Percentiles rank a stretch among this genome's conserved stretches.
These are phyloP conservation scores for Coemansia sp. DNA, from an alignment of 192 early-diverging fungal species.

Conservation along the genomic window DNA sequence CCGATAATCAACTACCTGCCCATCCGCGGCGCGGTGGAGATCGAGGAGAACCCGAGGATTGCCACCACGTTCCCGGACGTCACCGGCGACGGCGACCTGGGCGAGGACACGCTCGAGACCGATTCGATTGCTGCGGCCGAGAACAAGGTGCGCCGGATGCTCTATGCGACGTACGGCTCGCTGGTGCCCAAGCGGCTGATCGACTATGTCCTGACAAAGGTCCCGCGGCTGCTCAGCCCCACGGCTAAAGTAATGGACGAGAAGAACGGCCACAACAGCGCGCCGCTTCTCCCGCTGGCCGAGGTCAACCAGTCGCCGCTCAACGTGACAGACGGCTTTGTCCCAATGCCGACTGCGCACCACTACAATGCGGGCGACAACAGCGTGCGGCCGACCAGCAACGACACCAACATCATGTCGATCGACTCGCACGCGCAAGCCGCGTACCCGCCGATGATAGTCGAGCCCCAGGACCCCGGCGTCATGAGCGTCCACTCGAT, in stretches of 20 bases:
- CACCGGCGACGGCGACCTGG: constrained; percentile 17
- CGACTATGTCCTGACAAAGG: constrained; percentile 37
- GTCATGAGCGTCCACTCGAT: constrained; percentile 33
- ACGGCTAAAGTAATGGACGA: background rate
- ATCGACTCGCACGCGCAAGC: constrained; percentile 17
- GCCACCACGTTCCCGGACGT: constrained; percentile 34
- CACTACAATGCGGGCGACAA: constrained; percentile 21
- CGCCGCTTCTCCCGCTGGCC: background rate
- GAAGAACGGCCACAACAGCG: background rate
- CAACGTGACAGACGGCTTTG: background rate
- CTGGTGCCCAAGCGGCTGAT: constrained; percentile 33
- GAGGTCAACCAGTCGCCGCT: background rate
- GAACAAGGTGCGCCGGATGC: constrained; percentile 13
- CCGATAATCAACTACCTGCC: constrained; percentile 61
- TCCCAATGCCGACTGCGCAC: constrained; percentile 28
- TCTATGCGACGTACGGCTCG: constrained; percentile 44
- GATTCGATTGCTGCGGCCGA: constrained; percentile 19
- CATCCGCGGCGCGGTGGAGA: constrained; percentile 41
- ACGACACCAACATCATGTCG: constrained; percentile 33
- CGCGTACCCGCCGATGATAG: background rate
- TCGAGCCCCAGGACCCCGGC: background rate
- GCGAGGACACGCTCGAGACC: constrained; percentile 4
- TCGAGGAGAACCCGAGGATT: constrained; percentile 40
- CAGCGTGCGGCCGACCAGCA: constrained; percentile 8
- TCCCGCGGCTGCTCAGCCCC: constrained; percentile 31